phyloP scores from a whole-genome alignment of 2,329 filamentous ascomycete species.

The Pseudogymnoascus sp. region DNA sequence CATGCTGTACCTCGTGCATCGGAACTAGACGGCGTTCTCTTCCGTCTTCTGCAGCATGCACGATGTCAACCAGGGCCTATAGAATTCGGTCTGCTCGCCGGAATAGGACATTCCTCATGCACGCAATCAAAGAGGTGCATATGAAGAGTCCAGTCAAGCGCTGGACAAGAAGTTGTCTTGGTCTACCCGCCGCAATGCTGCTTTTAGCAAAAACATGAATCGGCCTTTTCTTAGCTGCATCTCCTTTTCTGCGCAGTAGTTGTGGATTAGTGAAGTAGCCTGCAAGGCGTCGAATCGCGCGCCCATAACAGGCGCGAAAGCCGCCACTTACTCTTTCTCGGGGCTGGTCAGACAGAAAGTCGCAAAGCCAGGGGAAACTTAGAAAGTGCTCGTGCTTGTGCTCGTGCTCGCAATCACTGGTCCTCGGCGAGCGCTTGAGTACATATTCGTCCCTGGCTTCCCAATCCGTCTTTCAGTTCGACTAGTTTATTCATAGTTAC shows the following conservation, averaged over 20 bases:
- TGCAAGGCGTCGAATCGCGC: background rate
- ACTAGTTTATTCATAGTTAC: slow-evolving; percentile 7
- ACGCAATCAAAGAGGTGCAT: slow-evolving; percentile 10
- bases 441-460: background rate
- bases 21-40: slow-evolving; percentile 9
- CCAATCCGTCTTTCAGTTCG: background rate
- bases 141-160: slow-evolving; percentile 2
- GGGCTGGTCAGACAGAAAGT: background rate
- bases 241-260: slow-evolving; percentile 5
- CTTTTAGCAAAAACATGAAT: slow-evolving; percentile 2
- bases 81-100: background rate
- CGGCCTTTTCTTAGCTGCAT: background rate
- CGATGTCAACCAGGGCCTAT: background rate
- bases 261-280: too few relatives aligned
- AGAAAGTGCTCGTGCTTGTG: background rate
- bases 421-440: slow-evolving; percentile 6
- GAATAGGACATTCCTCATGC: background rate
- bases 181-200: slow-evolving; percentile 7
- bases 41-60: slow-evolving; percentile 9
- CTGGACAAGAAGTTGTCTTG: background rate
- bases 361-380: background rate
- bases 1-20: slow-evolving; percentile 9
- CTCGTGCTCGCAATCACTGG: background rate
- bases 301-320: slow-evolving; percentile 3
- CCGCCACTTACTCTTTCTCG: background rate